A percentile compares a stretch with the other conserved stretches of the same genome.
These are phyloP conservation scores for Aspergillus transmontanensis DNA, from an alignment of 2,329 filamentous ascomycete species.

Conservation along the genomic window DNA sequence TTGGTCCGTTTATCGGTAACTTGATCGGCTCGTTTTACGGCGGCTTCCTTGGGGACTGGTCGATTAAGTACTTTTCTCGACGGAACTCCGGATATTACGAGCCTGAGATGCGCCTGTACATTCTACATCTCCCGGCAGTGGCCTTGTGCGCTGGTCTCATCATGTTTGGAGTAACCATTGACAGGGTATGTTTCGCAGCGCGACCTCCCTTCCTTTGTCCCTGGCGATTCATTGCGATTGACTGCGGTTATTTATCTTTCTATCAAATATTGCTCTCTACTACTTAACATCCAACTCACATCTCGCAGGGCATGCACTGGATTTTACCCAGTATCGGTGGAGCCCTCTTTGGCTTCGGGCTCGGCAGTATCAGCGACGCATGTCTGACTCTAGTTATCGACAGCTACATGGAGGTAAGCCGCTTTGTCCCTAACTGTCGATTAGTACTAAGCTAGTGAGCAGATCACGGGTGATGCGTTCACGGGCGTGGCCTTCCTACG, in stretches of 20 bases:
- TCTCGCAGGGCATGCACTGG: constrained; percentile 46
- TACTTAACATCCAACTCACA: not conserved
- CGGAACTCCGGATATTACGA: constrained; percentile 52
- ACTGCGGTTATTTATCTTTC: not conserved
- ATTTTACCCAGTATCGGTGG: constrained; percentile 43
- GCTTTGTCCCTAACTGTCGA: not conserved
- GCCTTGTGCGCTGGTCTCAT: constrained; percentile 47
- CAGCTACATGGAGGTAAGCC: constrained; percentile 39
- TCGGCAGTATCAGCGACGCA: constrained; percentile 43
- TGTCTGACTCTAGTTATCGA: constrained; percentile 41
- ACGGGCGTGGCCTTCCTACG: constrained; percentile 35
- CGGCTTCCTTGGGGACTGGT: constrained; percentile 43
- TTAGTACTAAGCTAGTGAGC: not conserved
- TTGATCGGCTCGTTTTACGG: constrained; percentile 44
- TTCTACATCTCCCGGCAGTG: constrained; percentile 36
- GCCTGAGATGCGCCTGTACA: constrained; percentile 52
- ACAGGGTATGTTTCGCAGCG: constrained; percentile 30
- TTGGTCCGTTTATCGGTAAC: constrained; percentile 43
- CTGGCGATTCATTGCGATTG: not conserved
- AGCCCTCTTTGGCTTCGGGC: constrained; percentile 41
- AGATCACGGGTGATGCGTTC: constrained; percentile 27
- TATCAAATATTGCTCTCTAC: not conserved
- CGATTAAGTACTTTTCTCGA: constrained; percentile 45
- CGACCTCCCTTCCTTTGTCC: not conserved
- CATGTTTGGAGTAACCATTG: constrained; percentile 44